Percentiles rank a stretch among this genome's conserved stretches.
Evolutionary conservation across 176 grass and related monocot genomes (phyloP).

Genomic region (Tuctoria greenei): DNA sequence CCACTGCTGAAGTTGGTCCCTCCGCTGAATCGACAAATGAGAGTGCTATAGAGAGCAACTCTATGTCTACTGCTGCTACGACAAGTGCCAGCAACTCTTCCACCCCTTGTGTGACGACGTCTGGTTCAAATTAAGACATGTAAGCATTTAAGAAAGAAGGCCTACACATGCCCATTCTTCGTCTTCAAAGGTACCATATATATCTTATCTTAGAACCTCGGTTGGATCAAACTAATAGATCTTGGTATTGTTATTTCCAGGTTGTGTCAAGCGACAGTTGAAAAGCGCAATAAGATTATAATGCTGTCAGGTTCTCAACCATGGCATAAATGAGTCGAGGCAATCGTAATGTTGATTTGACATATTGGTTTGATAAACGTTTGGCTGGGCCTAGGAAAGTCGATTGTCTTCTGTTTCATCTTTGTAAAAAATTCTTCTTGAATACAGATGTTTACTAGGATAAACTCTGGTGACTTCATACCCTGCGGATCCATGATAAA

Average conservation of each 20-base stretch:
- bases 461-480: conserved; percentile 33
- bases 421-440: conserved; percentile 39
- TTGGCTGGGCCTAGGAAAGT: conserved; percentile 2
- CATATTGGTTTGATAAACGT: conserved; percentile 37
- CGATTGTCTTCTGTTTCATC: conserved; percentile 28
- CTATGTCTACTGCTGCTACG: background rate
- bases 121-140: conserved; percentile 46
- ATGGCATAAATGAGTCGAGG: conserved; percentile 32
- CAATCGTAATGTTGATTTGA: conserved; percentile 19
- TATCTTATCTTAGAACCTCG: background rate
- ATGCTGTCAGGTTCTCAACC: conserved; percentile 12
- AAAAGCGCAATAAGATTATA: background rate
- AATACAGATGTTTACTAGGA: conserved; percentile 34
- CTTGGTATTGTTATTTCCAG: conserved; percentile 2
- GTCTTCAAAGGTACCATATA: conserved; percentile 39
- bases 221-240: conserved; percentile 32
- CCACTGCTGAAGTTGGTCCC: conserved; percentile 38
- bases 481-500: background rate
- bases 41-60: conserved; percentile 34
- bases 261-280: background rate
- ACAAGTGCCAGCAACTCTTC: conserved; percentile 37
- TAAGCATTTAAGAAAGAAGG: conserved; percentile 37
- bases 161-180: conserved; percentile 38
- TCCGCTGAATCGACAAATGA: conserved; percentile 37
- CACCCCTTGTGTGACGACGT: conserved; percentile 44